Evolutionary conservation across 306 rosid species (phyloP).

Genomic region (Rosa lucieae): DNA sequence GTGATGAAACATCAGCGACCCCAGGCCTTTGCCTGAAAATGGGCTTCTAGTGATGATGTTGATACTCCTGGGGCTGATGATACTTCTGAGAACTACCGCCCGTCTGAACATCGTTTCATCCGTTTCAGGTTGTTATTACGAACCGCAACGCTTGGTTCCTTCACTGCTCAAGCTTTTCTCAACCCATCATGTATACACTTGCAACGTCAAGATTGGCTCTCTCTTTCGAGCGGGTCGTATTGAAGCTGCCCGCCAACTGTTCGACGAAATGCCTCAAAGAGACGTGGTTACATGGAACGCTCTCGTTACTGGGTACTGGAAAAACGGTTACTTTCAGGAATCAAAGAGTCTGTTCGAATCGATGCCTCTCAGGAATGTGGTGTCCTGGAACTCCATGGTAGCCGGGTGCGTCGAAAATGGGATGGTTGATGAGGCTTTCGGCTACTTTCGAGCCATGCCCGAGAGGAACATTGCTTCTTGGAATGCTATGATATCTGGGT

Average conservation of each 20-base stretch:
- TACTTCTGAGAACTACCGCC: not conserved
- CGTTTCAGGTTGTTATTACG: not conserved
- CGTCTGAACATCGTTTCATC: not conserved
- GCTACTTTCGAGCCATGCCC: constrained; percentile 38
- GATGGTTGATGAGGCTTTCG: constrained; percentile 38
- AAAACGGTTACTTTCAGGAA: constrained; percentile 34
- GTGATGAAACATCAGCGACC: too few species aligned
- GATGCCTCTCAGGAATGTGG: constrained; percentile 44
- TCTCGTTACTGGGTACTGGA: constrained; percentile 49
- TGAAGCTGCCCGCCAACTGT: constrained; percentile 43
- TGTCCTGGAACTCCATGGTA: constrained; percentile 59
- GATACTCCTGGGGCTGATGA: not conserved
- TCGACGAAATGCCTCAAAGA: constrained; percentile 42
- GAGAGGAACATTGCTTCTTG: constrained; percentile 43
- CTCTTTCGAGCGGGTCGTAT: constrained; percentile 26
- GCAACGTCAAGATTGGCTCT: constrained; percentile 36
- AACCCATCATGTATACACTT: constrained; percentile 27
- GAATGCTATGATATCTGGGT: constrained; percentile 49
- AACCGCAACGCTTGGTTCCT: not conserved
- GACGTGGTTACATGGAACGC: constrained; percentile 56
- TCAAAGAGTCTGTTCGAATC: constrained; percentile 29
- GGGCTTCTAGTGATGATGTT: not conserved
- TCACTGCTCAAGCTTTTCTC: constrained; percentile 18
- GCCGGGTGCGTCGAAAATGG: constrained; percentile 44
- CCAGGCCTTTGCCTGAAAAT: too few species aligned